These are phyloP conservation scores for Mayamaea pseudoterrestris DNA, from an alignment of 108 stramenopile genomes.

Conservation along the genomic window DNA sequence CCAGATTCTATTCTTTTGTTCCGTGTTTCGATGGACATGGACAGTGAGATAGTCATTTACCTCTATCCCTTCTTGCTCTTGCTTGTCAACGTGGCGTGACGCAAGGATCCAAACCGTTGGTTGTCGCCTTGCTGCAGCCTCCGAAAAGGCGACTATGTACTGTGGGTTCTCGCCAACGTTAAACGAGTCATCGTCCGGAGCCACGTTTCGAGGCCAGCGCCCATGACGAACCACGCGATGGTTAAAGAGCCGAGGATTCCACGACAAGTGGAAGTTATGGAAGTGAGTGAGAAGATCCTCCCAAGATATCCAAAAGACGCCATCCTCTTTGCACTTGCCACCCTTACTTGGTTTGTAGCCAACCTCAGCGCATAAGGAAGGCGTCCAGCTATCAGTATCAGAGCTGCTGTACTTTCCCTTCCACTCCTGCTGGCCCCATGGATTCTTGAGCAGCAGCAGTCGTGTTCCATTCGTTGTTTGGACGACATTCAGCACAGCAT, in stretches of 20 bases:
- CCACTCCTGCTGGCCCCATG: conserved; percentile 78
- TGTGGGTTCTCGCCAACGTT: conserved; percentile 77
- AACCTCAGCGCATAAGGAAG: conserved; percentile 36
- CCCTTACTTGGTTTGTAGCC: conserved; percentile 45
- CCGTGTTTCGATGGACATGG: conserved; percentile 43
- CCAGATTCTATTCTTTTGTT: conserved; percentile 31
- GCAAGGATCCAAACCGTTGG: conserved; percentile 61
- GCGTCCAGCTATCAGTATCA: conserved; percentile 36
- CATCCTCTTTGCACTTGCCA: conserved; percentile 51
- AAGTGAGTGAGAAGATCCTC: conserved; percentile 69
- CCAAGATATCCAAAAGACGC: conserved; percentile 88
- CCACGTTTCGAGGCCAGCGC: conserved; percentile 36
- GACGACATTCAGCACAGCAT: conserved; percentile 73
- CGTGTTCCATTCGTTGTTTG: conserved; percentile 45
- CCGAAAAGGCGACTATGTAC: conserved; percentile 40
- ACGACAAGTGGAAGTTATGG: conserved; percentile 52
- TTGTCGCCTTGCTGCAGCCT: conserved; percentile 36
- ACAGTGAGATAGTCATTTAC: conserved; percentile 48
- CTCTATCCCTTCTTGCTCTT: conserved; percentile 61
- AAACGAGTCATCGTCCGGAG: conserved; percentile 54
- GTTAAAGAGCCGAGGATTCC: conserved; percentile 60
- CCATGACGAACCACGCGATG: conserved; percentile 34
- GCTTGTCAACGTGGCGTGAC: conserved; percentile 65
- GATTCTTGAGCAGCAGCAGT: conserved; percentile 83
- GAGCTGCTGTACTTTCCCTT: conserved; percentile 39